Base-by-base conservation (phyloP, 2,329 filamentous ascomycete genomes). In the Fusarium compactum region DNA sequence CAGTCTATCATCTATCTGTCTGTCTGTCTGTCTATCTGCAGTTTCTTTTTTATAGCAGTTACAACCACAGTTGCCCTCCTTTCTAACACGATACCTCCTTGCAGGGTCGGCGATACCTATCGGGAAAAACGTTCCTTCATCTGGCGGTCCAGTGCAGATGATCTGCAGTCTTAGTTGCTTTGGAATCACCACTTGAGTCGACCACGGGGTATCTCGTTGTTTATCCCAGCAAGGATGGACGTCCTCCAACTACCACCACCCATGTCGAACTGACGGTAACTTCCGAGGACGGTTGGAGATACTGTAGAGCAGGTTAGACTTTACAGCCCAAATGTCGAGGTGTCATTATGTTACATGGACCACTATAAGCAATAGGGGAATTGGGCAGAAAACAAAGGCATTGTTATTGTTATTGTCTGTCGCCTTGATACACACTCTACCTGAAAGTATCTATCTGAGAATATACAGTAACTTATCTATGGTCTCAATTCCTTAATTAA, bases 101-200 rank as follows among this genome's bases (percentile, higher is more conserved):
- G 27, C 34, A 58, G 44, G 41, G 46, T 24, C 44, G 38, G 40
- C 16, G 38, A 32, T 44, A n/a, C 60, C 34, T 22, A 52, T 46
- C 32, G 30, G 27, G 48, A 15, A 38, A 58, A 41, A 58, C 5
- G 34, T 22, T 25, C 22, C 56, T 54, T 40, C 48, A 41, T 47
- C 47, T 47, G n/a, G 64, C 40, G 44, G 53, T 54, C 41, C 57
- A 48, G 46, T 58, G 48, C 60, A 70, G 59, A 67, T 70, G 69
- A 74, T 74, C 64, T 73, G 71, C 63, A 44, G 45, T 18, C 63
- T 67, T 54, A 43, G 56, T 38, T 48, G 44, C 40, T 54, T 58
- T 51, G 55, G 41, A 72, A 67, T 61, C 61, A 65, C 70, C 59
- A 73, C 59, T 69, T 62, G 64, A 73, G 52, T 34, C 51, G 48